Conservation (phyloP, 345 rosid genomes). For the Erysimum cheiranthoides region DNA sequence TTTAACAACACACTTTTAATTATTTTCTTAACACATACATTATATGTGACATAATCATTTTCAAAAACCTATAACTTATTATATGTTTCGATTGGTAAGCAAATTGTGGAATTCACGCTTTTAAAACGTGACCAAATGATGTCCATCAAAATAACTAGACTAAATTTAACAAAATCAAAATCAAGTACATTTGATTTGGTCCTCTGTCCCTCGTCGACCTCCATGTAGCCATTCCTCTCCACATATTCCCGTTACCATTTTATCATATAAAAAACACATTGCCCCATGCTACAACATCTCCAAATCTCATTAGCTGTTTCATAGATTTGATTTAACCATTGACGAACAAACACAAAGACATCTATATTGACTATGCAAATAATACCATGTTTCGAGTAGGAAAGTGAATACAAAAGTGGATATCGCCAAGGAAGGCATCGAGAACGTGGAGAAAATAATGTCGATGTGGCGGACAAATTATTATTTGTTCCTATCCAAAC, state of each 20-base stretch:
- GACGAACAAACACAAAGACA: neutral
- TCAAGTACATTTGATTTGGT: conserved; percentile 1
- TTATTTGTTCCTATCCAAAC: conserved; percentile 24
- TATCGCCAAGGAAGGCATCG: neutral
- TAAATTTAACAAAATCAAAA: neutral
- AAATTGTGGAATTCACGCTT: neutral
- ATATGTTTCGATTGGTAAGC: no score
- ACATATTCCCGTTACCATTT: neutral
- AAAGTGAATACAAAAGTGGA: neutral
- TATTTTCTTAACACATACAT: no score
- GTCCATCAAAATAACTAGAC: neutral
- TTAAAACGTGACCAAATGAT: neutral
- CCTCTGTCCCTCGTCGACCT: neutral
- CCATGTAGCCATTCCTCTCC: neutral
- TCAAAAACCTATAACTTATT: no score
- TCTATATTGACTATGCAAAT: conserved; percentile 5
- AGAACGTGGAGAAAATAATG: conserved; percentile 15
- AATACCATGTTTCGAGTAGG: conserved; percentile 6
- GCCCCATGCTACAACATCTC: neutral
- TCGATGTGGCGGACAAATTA: neutral
- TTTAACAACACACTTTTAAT: no score
- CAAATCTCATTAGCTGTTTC: neutral
- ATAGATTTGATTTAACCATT: neutral
- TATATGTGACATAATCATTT: no score
- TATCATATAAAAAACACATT: neutral